Percentiles rank a stretch among this genome's conserved stretches.
phyloP scores from a whole-genome alignment of 2,329 filamentous ascomycete genomes.

The Oidium heveae region DNA sequence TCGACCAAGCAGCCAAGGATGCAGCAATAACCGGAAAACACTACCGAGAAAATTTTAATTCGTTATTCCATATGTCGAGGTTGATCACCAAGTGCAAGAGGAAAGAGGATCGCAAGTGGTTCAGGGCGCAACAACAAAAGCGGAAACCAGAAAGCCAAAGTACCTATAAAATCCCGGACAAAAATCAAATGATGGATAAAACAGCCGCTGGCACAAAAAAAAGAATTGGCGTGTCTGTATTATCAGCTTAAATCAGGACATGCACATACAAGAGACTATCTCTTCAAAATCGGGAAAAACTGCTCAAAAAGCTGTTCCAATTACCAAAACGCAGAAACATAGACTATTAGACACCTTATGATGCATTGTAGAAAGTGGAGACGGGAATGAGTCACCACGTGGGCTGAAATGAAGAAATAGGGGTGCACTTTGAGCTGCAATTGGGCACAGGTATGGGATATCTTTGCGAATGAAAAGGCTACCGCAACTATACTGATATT shows the following conservation, averaged over 20 bases:
- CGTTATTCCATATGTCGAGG: background rate
- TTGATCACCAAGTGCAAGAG: no score
- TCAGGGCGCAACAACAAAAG: background rate
- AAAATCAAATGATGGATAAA: background rate
- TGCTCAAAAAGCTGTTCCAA: background rate
- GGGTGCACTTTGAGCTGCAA: no score
- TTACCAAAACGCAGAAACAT: no score
- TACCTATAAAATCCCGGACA: background rate
- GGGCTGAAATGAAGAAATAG: no score
- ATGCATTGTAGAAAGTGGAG: no score
- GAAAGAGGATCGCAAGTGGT: background rate
- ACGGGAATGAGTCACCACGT: no score
- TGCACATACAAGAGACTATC: background rate
- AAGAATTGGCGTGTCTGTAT: background rate
- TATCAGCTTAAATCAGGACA: background rate
- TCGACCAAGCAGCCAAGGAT: no score
- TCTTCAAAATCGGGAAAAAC: background rate
- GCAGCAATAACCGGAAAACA: background rate
- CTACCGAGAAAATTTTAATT: background rate
- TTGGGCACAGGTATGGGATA: no score
- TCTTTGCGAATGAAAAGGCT: no score
- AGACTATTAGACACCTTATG: no score
- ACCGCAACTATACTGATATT: no score
- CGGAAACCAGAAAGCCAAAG: background rate
- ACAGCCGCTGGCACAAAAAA: background rate